A percentile compares a stretch with the other conserved stretches of the same genome.
These are phyloP conservation scores for Rhodocollybia butyracea DNA, from an alignment of 768 basidiomycete species.

Conservation along the genomic window DNA sequence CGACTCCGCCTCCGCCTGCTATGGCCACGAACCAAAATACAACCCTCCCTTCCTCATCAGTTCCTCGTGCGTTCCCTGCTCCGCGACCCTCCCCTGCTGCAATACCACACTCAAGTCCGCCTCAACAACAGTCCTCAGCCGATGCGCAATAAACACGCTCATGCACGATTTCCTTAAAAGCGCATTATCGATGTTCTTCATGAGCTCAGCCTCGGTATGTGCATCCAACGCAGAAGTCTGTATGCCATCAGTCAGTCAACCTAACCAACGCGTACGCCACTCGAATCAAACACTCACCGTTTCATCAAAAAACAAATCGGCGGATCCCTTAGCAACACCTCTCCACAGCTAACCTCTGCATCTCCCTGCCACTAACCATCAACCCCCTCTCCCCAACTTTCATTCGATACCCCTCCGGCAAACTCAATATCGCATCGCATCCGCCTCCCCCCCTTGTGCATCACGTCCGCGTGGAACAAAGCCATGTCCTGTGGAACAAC, in stretches of 20 bases:
- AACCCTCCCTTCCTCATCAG: constrained; percentile 67
- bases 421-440: constrained; percentile 77
- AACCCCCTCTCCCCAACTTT: constrained; percentile 94
- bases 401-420: constrained; percentile 87
- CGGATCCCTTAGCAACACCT: constrained; percentile 92
- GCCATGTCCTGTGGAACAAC: constrained; percentile 99
- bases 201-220: constrained; percentile 91
- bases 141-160: constrained; percentile 95
- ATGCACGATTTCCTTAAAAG: constrained; percentile 79
- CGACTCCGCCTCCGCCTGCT: constrained; percentile 37
- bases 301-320: constrained; percentile 98
- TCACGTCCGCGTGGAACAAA: constrained; percentile 90
- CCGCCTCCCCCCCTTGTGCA: constrained; percentile 92
- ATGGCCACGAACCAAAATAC: constrained; percentile 80
- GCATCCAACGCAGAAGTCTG: constrained; percentile 96
- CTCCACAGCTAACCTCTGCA: constrained; percentile 94
- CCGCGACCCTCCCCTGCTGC: constrained; percentile 84
- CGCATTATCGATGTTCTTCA: constrained; percentile 86
- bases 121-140: constrained; percentile 85
- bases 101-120: constrained; percentile 95
- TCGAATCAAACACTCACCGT: constrained; percentile 58
- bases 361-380: constrained; percentile 99
- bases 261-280: neutral
- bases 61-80: constrained; percentile 92
- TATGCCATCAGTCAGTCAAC: no score